Conservation (phyloP, 192 early-diverging fungal genomes). For the Allomyces macrogynus region DNA sequence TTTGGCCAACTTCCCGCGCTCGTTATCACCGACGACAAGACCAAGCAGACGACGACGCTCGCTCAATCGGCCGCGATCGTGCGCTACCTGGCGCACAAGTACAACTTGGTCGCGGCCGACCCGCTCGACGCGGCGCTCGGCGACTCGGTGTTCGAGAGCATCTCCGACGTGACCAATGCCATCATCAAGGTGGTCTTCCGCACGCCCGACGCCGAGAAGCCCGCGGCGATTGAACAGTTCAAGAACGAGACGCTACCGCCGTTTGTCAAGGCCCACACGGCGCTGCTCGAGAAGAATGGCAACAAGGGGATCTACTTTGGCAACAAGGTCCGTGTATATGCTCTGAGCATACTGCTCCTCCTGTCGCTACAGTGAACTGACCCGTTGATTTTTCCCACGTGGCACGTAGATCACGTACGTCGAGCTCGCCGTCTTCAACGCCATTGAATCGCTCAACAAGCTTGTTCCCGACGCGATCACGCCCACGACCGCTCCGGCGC, state of each 20-base stretch:
- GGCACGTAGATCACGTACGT: not conserved
- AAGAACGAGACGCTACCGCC: not conserved
- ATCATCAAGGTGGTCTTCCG: not conserved
- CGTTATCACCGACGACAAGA: conserved; percentile 13
- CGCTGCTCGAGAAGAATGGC: not conserved
- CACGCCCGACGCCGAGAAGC: conserved; percentile 5
- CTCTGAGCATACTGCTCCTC: not conserved
- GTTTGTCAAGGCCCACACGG: not conserved
- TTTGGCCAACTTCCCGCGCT: conserved; percentile 30
- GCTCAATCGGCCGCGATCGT: conserved; percentile 23
- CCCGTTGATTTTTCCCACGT: no score
- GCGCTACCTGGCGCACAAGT: conserved; percentile 22
- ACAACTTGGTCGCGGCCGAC: conserved; percentile 9
- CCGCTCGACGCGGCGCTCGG: conserved; percentile 11
- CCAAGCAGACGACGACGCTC: conserved; percentile 12
- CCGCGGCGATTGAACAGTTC: conserved; percentile 6
- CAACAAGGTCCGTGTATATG: not conserved
- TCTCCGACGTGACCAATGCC: conserved; percentile 4
- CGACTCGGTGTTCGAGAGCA: conserved; percentile 10
- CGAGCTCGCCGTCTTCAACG: not conserved
- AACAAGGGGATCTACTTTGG: not conserved
- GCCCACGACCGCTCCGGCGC: not conserved
- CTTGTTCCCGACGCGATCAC: not conserved
- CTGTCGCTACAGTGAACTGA: no score
- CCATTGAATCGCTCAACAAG: not conserved